These are phyloP conservation scores for Arthrinium phaeospermum DNA, from an alignment of 2,329 filamentous ascomycete genomes.

Conservation along the genomic window DNA sequence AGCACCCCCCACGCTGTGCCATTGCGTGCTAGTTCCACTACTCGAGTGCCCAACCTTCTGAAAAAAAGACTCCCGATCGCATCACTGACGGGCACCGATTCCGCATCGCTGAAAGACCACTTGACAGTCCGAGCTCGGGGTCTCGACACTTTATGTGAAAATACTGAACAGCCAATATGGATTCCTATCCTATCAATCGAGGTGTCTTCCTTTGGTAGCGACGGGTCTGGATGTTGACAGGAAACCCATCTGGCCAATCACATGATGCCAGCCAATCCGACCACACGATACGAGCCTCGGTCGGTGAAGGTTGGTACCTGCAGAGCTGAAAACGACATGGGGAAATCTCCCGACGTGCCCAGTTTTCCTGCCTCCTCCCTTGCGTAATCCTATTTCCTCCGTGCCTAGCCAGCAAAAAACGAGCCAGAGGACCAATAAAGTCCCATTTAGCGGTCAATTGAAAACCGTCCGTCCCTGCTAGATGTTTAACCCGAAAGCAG, in stretches of 20 bases:
- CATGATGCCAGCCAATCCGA: background rate
- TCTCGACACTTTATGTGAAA: too few species aligned
- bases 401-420: background rate
- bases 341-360: background rate
- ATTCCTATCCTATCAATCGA: background rate
- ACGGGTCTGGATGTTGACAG: background rate
- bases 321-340: background rate
- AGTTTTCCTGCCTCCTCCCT: background rate
- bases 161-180: background rate
- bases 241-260: background rate
- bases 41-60: background rate
- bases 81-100: background rate
- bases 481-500: background rate
- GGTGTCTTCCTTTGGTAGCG: too few species aligned
- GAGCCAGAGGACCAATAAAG: background rate
- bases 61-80: background rate
- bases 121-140: background rate
- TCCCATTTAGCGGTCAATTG: background rate
- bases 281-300: background rate
- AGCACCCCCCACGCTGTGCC: background rate
- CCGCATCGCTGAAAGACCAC: background rate
- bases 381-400: background rate
- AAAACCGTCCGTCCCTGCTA: background rate
- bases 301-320: slow-evolving; percentile 5
- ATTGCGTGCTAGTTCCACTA: background rate